These are phyloP conservation scores for Balakata baccata DNA, from an alignment of 345 rosid genomes.

Conservation along the genomic window DNA sequence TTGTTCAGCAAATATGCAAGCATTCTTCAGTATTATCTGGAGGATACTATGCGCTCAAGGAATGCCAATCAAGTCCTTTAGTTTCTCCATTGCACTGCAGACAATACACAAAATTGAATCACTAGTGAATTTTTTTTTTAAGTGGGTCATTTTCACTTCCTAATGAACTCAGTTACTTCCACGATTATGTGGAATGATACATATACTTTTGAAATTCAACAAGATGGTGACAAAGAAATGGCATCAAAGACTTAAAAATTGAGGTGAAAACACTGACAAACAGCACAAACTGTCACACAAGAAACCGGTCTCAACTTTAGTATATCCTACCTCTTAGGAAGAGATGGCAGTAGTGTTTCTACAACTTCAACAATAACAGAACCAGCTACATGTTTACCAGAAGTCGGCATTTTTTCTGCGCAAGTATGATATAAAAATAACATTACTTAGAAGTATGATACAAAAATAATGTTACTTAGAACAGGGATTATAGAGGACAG, in stretches of 20 bases:
- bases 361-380: slow-evolving; percentile 26
- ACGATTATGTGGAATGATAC: not conserved
- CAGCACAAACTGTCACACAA: not conserved
- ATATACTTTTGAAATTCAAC: not conserved
- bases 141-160: not conserved
- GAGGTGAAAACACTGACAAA: not conserved
- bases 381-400: slow-evolving; percentile 24
- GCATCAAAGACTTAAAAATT: not conserved
- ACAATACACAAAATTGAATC: not conserved
- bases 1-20: not conserved
- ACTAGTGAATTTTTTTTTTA: not conserved
- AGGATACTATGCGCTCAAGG: not conserved
- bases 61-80: slow-evolving; percentile 38
- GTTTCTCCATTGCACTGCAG: slow-evolving; percentile 44
- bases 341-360: slow-evolving; percentile 42
- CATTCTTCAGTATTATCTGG: not conserved
- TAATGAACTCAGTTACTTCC: not conserved
- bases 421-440: not conserved
- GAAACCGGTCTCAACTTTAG: not conserved
- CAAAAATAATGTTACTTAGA: not conserved
- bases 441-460: not conserved
- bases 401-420: slow-evolving; percentile 29
- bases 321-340: slow-evolving; percentile 45
- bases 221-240: not conserved
- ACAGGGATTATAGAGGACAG: not conserved